Percentiles rank a stretch among this genome's conserved stretches.
Conservation (phyloP, 129 eudicot genomes). For the Flaveria trinervia region DNA sequence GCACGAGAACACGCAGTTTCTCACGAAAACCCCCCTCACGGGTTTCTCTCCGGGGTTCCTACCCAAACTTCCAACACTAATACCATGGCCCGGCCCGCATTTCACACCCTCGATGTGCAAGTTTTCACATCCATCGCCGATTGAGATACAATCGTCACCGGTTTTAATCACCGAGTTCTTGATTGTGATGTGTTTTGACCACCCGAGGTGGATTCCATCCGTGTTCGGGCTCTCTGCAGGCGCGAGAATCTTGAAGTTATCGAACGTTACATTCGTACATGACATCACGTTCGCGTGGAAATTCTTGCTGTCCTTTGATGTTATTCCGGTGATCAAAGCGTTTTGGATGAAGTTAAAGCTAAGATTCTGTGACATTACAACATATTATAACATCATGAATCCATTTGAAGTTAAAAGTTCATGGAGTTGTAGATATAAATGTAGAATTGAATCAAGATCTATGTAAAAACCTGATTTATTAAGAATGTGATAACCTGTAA, state of each 20-base stretch:
- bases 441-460: background rate
- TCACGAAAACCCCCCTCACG: constrained; percentile 45
- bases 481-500: background rate
- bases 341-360: constrained; percentile 55
- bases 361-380: constrained; percentile 36
- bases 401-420: background rate
- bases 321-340: constrained; percentile 42
- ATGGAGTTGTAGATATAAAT: background rate
- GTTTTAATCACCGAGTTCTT: constrained; percentile 40
- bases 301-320: constrained; percentile 50
- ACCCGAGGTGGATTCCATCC: constrained; percentile 65
- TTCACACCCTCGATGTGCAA: constrained; percentile 41
- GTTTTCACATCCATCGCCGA: constrained; percentile 54
- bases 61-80: constrained; percentile 75
- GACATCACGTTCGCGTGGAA: constrained; percentile 47
- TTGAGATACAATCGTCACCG: constrained; percentile 72
- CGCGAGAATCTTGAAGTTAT: constrained; percentile 34
- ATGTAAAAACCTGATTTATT: background rate
- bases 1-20: constrained; percentile 43
- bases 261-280: constrained; percentile 46
- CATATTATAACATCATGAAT: background rate
- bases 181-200: constrained; percentile 36
- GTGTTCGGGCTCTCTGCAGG: constrained; percentile 56
- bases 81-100: constrained; percentile 84
- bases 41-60: constrained; percentile 41